phyloP scores from a whole-genome alignment of 768 basidiomycete genomes.

The Mycena latifolia region DNA sequence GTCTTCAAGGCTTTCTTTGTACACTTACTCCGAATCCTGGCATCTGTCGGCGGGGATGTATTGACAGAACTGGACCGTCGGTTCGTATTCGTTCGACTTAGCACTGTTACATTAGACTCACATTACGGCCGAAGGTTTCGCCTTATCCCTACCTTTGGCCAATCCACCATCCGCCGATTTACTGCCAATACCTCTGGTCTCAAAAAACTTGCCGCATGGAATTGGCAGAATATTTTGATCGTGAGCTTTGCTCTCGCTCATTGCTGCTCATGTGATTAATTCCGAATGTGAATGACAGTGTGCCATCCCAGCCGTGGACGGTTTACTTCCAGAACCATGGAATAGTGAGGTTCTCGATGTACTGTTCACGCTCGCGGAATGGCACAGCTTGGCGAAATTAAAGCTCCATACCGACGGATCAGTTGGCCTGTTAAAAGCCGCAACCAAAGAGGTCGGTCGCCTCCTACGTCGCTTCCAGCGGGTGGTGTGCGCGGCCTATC shows the following conservation, averaged over 20 bases:
- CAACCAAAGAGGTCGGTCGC: background rate
- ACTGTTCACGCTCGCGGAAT: background rate
- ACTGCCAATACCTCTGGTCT: conserved; percentile 36
- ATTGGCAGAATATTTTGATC: conserved; percentile 45
- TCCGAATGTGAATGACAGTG: conserved; percentile 43
- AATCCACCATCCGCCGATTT: conserved; percentile 38
- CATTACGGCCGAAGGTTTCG: conserved; percentile 6
- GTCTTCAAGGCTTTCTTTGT: conserved; percentile 38
- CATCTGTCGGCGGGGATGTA: background rate
- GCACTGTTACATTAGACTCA: background rate
- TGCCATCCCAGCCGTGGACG: conserved; percentile 46
- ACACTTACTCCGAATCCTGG: conserved; percentile 34
- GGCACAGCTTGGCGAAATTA: conserved; percentile 15
- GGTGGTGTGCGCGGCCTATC: background rate
- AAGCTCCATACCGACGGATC: background rate
- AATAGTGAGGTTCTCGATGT: conserved; percentile 10
- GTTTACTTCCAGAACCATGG: background rate
- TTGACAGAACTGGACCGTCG: background rate
- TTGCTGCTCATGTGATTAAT: too few species aligned
- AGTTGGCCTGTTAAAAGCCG: background rate
- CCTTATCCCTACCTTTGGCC: conserved; percentile 19
- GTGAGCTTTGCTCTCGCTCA: conserved; percentile 16
- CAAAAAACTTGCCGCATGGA: conserved; percentile 39
- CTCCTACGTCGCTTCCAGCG: conserved; percentile 7
- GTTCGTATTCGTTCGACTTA: background rate